Evolutionary conservation across 1,284 basidiomycete genomes (phyloP).

Genomic region (Gymnopus androsaceus): DNA sequence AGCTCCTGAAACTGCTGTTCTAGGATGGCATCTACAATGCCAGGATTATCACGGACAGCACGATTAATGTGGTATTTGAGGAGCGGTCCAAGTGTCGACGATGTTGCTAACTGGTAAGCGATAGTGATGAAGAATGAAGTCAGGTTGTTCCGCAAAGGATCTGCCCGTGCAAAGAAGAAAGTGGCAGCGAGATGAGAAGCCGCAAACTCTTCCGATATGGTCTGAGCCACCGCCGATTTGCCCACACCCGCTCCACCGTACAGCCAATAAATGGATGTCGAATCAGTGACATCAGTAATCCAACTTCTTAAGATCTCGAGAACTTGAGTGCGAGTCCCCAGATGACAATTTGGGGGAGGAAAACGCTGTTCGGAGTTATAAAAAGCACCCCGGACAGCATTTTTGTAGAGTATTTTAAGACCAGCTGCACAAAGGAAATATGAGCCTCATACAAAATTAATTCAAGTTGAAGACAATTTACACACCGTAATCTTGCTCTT

Average conservation of each 20-base stretch:
- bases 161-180: slow-evolving; percentile 21
- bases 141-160: background rate
- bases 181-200: slow-evolving; percentile 16
- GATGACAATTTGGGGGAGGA: slow-evolving; percentile 11
- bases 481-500: too few relatives aligned
- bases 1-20: slow-evolving; percentile 13
- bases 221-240: slow-evolving; percentile 23
- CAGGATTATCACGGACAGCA: background rate
- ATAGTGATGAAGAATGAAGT: slow-evolving; percentile 3
- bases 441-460: too few relatives aligned
- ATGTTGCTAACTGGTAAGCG: slow-evolving; percentile 1
- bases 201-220: slow-evolving; percentile 16
- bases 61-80: background rate
- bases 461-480: too few relatives aligned
- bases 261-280: slow-evolving; percentile 16
- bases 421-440: too few relatives aligned
- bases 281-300: background rate
- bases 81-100: background rate
- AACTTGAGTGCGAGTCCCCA: slow-evolving; percentile 2
- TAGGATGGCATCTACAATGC: background rate
- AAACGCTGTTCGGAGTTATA: slow-evolving; percentile 10
- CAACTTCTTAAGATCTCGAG: background rate
- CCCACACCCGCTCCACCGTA: slow-evolving; percentile 21
- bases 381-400: background rate
- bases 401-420: background rate